Percentiles rank a stretch among this genome's conserved stretches.
Conservation (phyloP, 2,329 filamentous ascomycete genomes). For the Sphaceloma murrayae region DNA sequence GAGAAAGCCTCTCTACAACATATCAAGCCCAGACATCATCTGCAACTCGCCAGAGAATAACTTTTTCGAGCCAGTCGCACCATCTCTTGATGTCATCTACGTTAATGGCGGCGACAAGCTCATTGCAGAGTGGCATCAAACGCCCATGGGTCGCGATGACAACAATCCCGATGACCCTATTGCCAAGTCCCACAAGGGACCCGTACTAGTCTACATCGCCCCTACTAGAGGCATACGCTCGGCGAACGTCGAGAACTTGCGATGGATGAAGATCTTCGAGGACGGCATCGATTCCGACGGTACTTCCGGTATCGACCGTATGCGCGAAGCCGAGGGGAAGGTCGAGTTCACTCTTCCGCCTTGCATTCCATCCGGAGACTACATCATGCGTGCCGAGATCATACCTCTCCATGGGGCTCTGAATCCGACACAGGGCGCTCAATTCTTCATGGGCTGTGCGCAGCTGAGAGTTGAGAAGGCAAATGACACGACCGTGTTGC, state of each 20-base stretch:
- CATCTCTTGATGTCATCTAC: neutral
- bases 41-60: slow-evolving; percentile 3
- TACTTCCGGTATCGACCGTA: neutral
- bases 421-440: neutral
- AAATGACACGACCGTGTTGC: neutral
- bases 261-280: neutral
- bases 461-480: neutral
- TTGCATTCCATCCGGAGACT: neutral
- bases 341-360: neutral
- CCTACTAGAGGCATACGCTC: neutral
- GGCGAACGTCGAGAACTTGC: neutral
- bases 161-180: neutral
- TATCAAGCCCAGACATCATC: neutral
- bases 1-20: neutral
- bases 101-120: neutral
- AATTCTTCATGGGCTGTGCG: neutral
- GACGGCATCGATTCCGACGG: neutral
- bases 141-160: neutral
- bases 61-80: neutral
- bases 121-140: neutral
- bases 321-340: neutral
- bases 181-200: neutral
- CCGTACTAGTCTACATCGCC: neutral
- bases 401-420: neutral
- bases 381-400: neutral